Base-by-base conservation (phyloP, 805 yeast genomes). In the Metschnikowia anglica region DNA sequence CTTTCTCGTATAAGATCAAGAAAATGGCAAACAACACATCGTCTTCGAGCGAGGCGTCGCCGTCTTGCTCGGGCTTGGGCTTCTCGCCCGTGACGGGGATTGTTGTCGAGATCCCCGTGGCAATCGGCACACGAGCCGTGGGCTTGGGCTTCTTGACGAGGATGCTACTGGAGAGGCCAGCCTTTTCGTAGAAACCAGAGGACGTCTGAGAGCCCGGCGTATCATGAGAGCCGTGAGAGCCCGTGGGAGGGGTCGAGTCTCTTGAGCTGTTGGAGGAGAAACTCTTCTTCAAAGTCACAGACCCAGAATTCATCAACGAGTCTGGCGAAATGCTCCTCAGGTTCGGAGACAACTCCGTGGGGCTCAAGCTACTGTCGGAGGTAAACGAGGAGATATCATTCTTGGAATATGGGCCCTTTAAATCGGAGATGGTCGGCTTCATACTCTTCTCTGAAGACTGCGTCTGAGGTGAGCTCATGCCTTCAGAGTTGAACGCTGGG, bases 11-110 rank as follows among this genome's bases (percentile, higher is more conserved):
- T 44, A 86, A 63, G 37, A 85, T 85, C 44, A 79, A 74, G 57
- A 86, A 85, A 42, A 86, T 86, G 5, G 90, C 89, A 61, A 71
- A 80, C 42, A 86, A 66, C 13, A 86, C 93, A 50, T 81, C 84
- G 62, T 83, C 89, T 53, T 85, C 93, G 43, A 85, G 70, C 18
- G 86, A 70, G 9, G 73, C 65, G 48, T 71, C 74, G 46, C 76
- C 68, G 51, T 80, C 81, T 49, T 80, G 80, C n/a, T 72, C 74
- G 2, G 95, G 95, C 35, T 90, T 89, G 28, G 57, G 57, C 51
- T 70, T 70, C 47, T 70, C 75, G 27, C 91, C 91, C 11, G 90
- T 83, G 5, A 85, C 86, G 1, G 93, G 93, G 44, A 85, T 84
- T 2, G 85, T 77, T 34, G 89, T 83, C 11, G 90, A 81, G 28